A percentile compares a stretch with the other conserved stretches of the same genome.
phyloP scores from a whole-genome alignment of 2,329 filamentous ascomycete genomes.

The Stagonosporopsis rhizophila region DNA sequence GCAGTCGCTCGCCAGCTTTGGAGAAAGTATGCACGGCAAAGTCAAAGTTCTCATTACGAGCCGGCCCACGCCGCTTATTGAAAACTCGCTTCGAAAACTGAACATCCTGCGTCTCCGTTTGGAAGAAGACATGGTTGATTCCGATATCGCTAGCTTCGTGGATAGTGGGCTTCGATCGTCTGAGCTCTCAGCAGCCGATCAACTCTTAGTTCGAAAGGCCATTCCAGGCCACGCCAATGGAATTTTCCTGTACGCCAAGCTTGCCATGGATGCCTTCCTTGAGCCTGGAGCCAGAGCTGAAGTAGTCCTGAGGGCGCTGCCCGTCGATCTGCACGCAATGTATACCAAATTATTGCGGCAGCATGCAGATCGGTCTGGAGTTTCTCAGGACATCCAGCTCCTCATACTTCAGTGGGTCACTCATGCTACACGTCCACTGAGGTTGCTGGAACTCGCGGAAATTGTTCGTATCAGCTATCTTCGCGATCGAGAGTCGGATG shows the following conservation, averaged over 20 bases:
- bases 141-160: slow-evolving; percentile 53
- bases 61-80: slow-evolving; percentile 46
- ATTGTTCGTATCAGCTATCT: slow-evolving; percentile 24
- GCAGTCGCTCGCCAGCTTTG: slow-evolving; percentile 42
- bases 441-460: slow-evolving; percentile 53
- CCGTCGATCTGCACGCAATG: slow-evolving; percentile 50
- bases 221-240: slow-evolving; percentile 52
- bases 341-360: slow-evolving; percentile 51
- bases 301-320: slow-evolving; percentile 44
- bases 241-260: slow-evolving; percentile 55
- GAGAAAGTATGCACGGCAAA: slow-evolving; percentile 34
- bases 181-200: neutral
- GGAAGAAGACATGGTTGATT: slow-evolving; percentile 47
- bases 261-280: slow-evolving; percentile 52
- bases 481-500: neutral
- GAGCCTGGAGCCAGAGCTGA: slow-evolving; percentile 31
- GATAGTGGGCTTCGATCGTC: slow-evolving; percentile 27
- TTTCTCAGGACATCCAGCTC: slow-evolving; percentile 43
- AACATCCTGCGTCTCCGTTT: slow-evolving; percentile 49
- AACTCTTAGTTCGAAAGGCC: slow-evolving; percentile 27
- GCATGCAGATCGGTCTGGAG: slow-evolving; percentile 44
- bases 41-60: slow-evolving; percentile 57
- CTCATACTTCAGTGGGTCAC: slow-evolving; percentile 53
- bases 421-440: slow-evolving; percentile 52
- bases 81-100: slow-evolving; percentile 39